phyloP scores from a whole-genome alignment of 306 rosid species.

The Ormosia emarginata region DNA sequence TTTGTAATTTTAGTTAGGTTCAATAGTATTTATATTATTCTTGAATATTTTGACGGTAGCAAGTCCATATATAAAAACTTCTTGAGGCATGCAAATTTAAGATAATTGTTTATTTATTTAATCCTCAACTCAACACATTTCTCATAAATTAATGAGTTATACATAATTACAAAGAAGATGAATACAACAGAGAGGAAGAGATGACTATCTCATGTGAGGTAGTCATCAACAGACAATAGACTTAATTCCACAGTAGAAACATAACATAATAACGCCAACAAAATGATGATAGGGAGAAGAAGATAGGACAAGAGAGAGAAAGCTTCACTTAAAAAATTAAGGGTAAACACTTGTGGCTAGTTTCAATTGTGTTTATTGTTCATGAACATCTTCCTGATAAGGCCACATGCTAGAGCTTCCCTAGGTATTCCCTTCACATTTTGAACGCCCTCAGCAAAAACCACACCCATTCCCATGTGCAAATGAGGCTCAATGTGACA shows the following conservation, averaged over 20 bases:
- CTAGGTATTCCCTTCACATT: slow-evolving; percentile 27
- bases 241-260: not conserved
- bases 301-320: not conserved
- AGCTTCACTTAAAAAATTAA: not conserved
- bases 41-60: too few species aligned
- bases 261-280: not conserved
- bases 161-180: not conserved
- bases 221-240: not conserved
- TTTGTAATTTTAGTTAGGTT: too few species aligned
- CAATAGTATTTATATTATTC: too few species aligned
- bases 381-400: slow-evolving; percentile 13
- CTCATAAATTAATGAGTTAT: not conserved
- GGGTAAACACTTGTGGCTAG: not conserved
- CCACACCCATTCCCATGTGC: slow-evolving; percentile 70
- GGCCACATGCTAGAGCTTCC: slow-evolving; percentile 48
- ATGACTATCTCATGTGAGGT: not conserved
- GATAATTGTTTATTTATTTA: not conserved
- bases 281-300: not conserved
- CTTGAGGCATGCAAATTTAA: not conserved
- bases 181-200: not conserved
- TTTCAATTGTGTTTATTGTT: slow-evolving; percentile 6
- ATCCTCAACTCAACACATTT: not conserved
- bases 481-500: slow-evolving; percentile 76
- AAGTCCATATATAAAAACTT: too few species aligned
- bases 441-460: slow-evolving; percentile 48